Percentiles rank a stretch among this genome's conserved stretches.
Conservation (phyloP, 345 rosid species). For the Eucalyptus cloeziana region DNA sequence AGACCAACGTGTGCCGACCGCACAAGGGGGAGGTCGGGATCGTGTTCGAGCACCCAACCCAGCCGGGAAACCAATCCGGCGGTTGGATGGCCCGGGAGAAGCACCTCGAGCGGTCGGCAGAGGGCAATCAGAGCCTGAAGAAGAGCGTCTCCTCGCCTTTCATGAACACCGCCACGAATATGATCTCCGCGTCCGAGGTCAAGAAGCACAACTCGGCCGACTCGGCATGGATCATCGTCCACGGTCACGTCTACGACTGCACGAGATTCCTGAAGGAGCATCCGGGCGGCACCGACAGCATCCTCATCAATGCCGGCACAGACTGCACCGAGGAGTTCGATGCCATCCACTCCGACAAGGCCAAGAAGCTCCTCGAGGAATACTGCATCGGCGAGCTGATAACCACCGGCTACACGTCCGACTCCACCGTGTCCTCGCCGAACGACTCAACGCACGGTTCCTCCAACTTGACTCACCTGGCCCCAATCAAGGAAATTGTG, state of each 20-base stretch:
- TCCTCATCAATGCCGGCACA: slow-evolving; percentile 78
- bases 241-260: slow-evolving; percentile 87
- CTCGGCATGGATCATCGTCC: slow-evolving; percentile 89
- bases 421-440: slow-evolving; percentile 53
- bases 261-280: slow-evolving; percentile 85
- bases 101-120: slow-evolving; percentile 50
- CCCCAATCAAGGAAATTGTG: slow-evolving; percentile 57
- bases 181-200: slow-evolving; percentile 59
- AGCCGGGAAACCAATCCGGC: slow-evolving; percentile 83
- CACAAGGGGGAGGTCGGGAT: slow-evolving; percentile 93
- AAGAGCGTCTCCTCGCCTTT: slow-evolving; percentile 86
- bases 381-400: slow-evolving; percentile 73
- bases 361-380: slow-evolving; percentile 67
- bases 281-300: slow-evolving; percentile 84
- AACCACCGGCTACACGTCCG: slow-evolving; percentile 39
- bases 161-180: slow-evolving; percentile 69
- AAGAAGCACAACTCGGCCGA: slow-evolving; percentile 54
- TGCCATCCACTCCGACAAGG: slow-evolving; percentile 90
- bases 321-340: slow-evolving; percentile 96
- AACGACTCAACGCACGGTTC: slow-evolving; percentile 60
- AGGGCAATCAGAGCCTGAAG: slow-evolving; percentile 33
- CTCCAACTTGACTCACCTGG: slow-evolving; percentile 14
- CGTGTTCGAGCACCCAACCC: slow-evolving; percentile 86
- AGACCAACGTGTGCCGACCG: slow-evolving; percentile 61
- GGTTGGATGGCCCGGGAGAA: slow-evolving; percentile 98